These are phyloP conservation scores for Paraurostyla sp. DNA, from an alignment of 73 alveolate species.

Conservation along the genomic window DNA sequence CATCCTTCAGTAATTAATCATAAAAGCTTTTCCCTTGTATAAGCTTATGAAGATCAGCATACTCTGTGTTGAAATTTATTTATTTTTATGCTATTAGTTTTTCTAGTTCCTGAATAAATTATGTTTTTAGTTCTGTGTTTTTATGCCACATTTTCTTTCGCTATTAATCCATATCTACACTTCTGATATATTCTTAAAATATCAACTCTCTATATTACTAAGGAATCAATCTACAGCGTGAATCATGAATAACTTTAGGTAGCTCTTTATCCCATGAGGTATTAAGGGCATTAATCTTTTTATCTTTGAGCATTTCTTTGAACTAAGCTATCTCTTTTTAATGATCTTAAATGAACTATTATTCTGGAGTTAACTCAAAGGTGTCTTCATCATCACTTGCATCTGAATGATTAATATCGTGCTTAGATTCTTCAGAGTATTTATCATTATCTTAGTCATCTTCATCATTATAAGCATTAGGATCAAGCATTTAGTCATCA, in stretches of 20 bases:
- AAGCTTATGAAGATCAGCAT: background rate
- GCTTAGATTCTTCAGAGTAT: background rate
- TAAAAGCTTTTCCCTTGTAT: background rate
- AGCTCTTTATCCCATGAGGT: constrained; percentile 56
- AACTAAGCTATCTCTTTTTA: constrained; percentile 20
- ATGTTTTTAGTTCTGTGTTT: background rate
- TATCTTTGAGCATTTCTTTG: constrained; percentile 46
- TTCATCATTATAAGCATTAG: constrained; percentile 49
- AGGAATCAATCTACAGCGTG: constrained; percentile 25
- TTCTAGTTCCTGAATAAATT: background rate
- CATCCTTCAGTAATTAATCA: background rate
- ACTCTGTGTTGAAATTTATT: background rate
- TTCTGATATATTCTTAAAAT: constrained; percentile 16
- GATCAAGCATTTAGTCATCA: constrained; percentile 38
- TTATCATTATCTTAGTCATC: background rate
- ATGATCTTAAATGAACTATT: background rate
- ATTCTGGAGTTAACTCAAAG: constrained; percentile 34
- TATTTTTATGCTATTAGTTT: background rate
- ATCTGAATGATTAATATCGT: background rate
- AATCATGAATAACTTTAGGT: constrained; percentile 62
- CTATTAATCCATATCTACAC: background rate
- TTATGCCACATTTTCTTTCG: background rate
- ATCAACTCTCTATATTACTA: constrained; percentile 30
- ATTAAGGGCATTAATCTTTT: constrained; percentile 26
- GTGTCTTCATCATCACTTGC: background rate